These are phyloP conservation scores for Trichophyton schoenleinii DNA, from an alignment of 2,329 filamentous ascomycete species.

Conservation along the genomic window DNA sequence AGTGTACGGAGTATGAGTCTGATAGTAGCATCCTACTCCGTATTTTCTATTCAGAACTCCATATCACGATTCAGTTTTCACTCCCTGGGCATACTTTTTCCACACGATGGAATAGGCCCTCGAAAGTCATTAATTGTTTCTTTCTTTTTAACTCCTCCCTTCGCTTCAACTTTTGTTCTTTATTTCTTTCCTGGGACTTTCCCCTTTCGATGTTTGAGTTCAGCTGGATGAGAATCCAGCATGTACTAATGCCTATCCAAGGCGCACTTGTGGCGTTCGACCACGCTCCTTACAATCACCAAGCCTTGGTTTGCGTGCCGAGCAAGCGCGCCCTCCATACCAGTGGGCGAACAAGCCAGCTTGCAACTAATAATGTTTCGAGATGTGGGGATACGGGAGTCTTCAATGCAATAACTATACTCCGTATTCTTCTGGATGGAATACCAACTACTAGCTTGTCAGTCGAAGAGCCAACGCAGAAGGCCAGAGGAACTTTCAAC, in stretches of 20 bases:
- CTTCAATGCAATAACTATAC: background rate
- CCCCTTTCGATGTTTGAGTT: background rate
- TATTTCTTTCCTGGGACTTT: background rate
- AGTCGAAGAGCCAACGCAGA: conserved; percentile 1
- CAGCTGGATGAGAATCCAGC: background rate
- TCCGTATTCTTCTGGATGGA: background rate
- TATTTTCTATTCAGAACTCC: no score
- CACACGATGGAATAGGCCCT: background rate
- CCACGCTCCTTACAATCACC: background rate
- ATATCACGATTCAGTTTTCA: background rate
- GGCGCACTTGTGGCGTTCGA: background rate
- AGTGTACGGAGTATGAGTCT: no score
- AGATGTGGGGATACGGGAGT: background rate
- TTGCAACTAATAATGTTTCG: background rate
- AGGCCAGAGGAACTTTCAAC: background rate
- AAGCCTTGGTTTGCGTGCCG: background rate
- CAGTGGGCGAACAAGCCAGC: background rate
- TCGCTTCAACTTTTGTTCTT: background rate
- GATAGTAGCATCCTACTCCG: no score
- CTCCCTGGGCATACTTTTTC: background rate
- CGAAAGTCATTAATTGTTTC: background rate
- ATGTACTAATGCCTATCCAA: background rate
- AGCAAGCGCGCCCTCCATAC: background rate
- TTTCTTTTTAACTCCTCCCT: background rate
- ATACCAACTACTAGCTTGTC: background rate